A percentile compares a stretch with the other conserved stretches of the same genome.
Conservation (phyloP, 305 asterid species). For the Plantago lanceolata region DNA sequence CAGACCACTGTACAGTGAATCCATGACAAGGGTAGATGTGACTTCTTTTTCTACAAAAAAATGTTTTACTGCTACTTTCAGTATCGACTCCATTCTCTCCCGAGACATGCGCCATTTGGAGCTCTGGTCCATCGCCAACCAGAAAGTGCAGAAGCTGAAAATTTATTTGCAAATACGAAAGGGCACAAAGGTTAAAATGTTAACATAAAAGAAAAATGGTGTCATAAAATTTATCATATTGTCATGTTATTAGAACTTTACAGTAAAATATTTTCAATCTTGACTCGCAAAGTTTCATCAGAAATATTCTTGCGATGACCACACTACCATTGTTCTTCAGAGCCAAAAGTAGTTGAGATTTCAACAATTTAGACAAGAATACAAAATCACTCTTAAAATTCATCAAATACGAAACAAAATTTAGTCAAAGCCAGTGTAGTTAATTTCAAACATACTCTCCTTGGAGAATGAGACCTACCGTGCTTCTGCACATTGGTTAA, state of each 20-base stretch:
- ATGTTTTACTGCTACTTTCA: slow-evolving; percentile 74
- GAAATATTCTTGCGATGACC: not conserved
- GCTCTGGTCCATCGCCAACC: slow-evolving; percentile 72
- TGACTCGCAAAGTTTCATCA: not conserved
- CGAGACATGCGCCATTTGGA: slow-evolving; percentile 58
- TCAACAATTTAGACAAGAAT: not conserved
- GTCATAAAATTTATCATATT: too few species aligned
- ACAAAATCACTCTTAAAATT: slow-evolving; percentile 9
- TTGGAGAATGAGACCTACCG: not conserved
- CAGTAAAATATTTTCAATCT: not conserved
- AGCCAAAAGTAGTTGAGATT: slow-evolving; percentile 1
- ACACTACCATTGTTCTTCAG: not conserved
- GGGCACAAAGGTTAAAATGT: not conserved
- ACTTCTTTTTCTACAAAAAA: slow-evolving; percentile 95
- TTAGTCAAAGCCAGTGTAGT: not conserved
- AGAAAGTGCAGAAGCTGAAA: slow-evolving; percentile 82
- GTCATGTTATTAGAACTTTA: not conserved
- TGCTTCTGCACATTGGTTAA: slow-evolving; percentile 9
- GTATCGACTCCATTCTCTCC: slow-evolving; percentile 74
- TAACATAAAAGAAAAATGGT: too few species aligned
- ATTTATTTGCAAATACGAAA: slow-evolving; percentile 20
- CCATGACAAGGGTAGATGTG: slow-evolving; percentile 97
- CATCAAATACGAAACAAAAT: slow-evolving; percentile 8
- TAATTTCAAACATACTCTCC: slow-evolving; percentile 2
- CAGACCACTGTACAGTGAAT: slow-evolving; percentile 84